Evolutionary conservation across 768 basidiomycete genomes (phyloP), one percentile per base, ranked within the genome.

Genomic region (Leccinum broughii): DNA sequence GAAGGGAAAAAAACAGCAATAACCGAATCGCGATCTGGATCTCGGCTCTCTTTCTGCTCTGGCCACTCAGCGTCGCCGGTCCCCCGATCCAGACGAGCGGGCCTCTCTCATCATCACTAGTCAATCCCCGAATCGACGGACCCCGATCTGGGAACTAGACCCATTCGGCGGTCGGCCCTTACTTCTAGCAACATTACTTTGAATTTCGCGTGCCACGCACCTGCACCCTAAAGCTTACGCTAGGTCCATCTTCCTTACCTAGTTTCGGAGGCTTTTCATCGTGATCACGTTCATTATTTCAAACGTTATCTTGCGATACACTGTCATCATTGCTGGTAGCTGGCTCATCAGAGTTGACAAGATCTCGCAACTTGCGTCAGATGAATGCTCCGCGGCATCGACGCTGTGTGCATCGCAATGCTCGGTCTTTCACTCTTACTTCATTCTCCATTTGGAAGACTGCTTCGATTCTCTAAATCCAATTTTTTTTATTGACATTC

Each of bases 361-460:
- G 26, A 28, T 34, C 30, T 59, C 6, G 26, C 17, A 37, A 15
- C 17, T 11, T 41, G 24, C 13, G 17, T 54, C 17, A 17, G 15
- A 54, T 15, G 17, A 20, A 28, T 39, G 28, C 44, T 39, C 37
- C 20, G 26, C 35, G 17, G n/a, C 35, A 14, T n/a, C 13, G 32
- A n/a, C 17, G 22, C 6, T 41, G 35, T n/a, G 15, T 13, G 17
- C 30, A 35, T 39, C 46, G 22, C 46, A 22, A 30, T 11, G 13
- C 35, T 39, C 24, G 22, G 28, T n/a, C 14, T 34, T 28, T 37
- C 28, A 6, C 4, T 20, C 26, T 22, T 26, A 26, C 32, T 6
- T 28, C 34, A 51, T 59, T 60, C 57, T 58, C 52, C 49, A 41
- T 63, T 55, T 64, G 34, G 62, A 30, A 30, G 15, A 44, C 32